phyloP scores from a whole-genome alignment of 2,329 filamentous ascomycete species.

The Diaporthe destruens region DNA sequence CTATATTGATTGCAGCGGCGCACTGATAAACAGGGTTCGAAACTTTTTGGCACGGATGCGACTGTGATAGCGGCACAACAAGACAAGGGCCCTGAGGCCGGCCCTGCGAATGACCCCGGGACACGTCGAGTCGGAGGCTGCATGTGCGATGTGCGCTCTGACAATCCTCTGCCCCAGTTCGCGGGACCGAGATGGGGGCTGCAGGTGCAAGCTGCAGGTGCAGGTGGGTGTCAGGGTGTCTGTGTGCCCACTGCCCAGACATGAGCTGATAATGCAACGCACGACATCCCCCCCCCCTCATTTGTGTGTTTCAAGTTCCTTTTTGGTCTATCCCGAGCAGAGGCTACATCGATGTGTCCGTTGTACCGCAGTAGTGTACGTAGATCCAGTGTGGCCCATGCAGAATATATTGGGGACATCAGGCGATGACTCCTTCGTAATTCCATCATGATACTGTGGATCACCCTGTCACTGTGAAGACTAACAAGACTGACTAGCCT shows the following conservation, averaged over 20 bases:
- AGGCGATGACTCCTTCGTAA: constrained; percentile 23
- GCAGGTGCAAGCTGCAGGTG: neutral
- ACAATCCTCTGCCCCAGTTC: constrained; percentile 20
- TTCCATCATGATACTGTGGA: constrained; percentile 12
- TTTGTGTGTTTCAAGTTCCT: constrained; percentile 25
- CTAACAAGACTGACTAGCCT: neutral
- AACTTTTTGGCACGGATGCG: constrained; percentile 26
- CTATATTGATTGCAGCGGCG: constrained; percentile 20
- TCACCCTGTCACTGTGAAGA: constrained; percentile 6
- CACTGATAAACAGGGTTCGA: constrained; percentile 2
- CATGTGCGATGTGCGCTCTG: constrained; percentile 27
- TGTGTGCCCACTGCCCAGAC: constrained; percentile 22
- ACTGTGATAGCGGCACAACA: constrained; percentile 17
- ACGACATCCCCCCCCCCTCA: neutral
- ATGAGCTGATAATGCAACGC: constrained; percentile 28
- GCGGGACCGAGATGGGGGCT: constrained; percentile 27
- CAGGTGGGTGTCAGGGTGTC: constrained; percentile 21
- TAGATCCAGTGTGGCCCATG: constrained; percentile 7
- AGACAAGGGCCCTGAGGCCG: constrained; percentile 26
- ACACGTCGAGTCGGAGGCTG: constrained; percentile 22
- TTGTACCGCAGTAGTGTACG: constrained; percentile 6
- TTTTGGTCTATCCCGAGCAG: constrained; percentile 6
- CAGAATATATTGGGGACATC: constrained; percentile 20
- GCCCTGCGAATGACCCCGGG: constrained; percentile 21
- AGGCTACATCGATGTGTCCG: neutral